Percentiles rank a stretch among this genome's conserved stretches.
Conservation (phyloP, 257 asterid species). For the Scutellaria barbata region DNA sequence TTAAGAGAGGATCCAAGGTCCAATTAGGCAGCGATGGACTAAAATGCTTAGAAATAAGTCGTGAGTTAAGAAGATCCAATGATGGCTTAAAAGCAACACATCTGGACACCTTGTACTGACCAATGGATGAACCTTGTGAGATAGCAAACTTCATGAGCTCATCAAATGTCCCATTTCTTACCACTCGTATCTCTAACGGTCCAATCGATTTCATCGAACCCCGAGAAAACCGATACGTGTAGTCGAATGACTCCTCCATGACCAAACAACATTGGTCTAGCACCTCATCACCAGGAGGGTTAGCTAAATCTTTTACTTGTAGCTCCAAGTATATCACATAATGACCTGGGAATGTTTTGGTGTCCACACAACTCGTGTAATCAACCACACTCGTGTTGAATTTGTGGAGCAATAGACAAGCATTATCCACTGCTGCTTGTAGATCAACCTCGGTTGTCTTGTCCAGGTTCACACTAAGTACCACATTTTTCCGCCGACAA, state of each 20-base stretch:
- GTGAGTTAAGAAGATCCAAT: slow-evolving; percentile 66
- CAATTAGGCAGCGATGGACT: slow-evolving; percentile 74
- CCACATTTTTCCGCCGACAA: slow-evolving; percentile 37
- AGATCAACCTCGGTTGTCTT: slow-evolving; percentile 50
- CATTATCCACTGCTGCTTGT: slow-evolving; percentile 44
- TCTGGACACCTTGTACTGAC: slow-evolving; percentile 51
- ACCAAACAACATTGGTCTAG: slow-evolving; percentile 41
- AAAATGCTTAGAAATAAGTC: slow-evolving; percentile 67
- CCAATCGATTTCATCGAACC: slow-evolving; percentile 39
- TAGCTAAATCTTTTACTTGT: neutral
- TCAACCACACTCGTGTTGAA: slow-evolving; percentile 38
- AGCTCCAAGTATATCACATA: slow-evolving; percentile 46
- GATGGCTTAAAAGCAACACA: slow-evolving; percentile 30
- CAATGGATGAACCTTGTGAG: slow-evolving; percentile 42
- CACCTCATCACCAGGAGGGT: slow-evolving; percentile 24
- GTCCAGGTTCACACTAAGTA: slow-evolving; percentile 46
- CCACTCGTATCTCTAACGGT: slow-evolving; percentile 45
- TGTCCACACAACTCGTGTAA: slow-evolving; percentile 48
- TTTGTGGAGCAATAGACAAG: slow-evolving; percentile 22
- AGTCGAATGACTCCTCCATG: slow-evolving; percentile 47
- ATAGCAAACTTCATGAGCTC: slow-evolving; percentile 42
- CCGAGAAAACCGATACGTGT: slow-evolving; percentile 34
- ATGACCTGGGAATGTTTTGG: slow-evolving; percentile 41
- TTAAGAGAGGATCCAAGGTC: slow-evolving; percentile 45
- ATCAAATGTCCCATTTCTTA: slow-evolving; percentile 47